Conservation (phyloP, 2,329 filamentous ascomycete genomes). For the Hymenoscyphus albidus region DNA sequence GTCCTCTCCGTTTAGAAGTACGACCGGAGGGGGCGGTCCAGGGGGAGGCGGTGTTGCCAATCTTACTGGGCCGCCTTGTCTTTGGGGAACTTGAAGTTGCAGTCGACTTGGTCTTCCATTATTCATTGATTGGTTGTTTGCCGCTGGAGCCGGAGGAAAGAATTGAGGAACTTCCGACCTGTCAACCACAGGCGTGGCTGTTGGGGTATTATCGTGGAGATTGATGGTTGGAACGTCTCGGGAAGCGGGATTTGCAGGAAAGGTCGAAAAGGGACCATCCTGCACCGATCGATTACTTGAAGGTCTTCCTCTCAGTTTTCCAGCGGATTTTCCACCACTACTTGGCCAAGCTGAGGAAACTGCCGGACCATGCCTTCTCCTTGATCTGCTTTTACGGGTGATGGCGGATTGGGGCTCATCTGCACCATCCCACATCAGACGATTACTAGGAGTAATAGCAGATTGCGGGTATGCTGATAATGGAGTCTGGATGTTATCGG, state of each 20-base stretch:
- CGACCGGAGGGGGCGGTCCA: constrained; percentile 36
- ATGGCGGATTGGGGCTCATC: constrained; percentile 69
- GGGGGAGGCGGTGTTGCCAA: constrained; percentile 54
- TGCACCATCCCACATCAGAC: constrained; percentile 39
- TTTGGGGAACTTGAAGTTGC: constrained; percentile 60
- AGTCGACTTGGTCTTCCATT: constrained; percentile 42
- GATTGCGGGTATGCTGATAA: constrained; percentile 72
- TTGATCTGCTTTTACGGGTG: constrained; percentile 56
- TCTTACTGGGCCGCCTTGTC: constrained; percentile 56
- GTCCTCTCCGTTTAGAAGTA: constrained; percentile 47
- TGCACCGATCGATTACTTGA: constrained; percentile 66
- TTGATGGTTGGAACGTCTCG: constrained; percentile 46
- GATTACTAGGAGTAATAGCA: constrained; percentile 64
- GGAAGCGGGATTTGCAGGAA: constrained; percentile 56
- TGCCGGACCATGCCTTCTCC: constrained; percentile 73
- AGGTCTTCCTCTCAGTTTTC: constrained; percentile 75
- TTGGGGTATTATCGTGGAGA: constrained; percentile 39
- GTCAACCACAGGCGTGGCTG: constrained; percentile 42
- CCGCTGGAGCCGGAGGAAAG: constrained; percentile 32
- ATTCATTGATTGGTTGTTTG: constrained; percentile 19
- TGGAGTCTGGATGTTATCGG: constrained; percentile 56
- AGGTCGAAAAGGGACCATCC: constrained; percentile 66
- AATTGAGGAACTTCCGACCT: constrained; percentile 37
- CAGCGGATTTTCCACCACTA: constrained; percentile 55
- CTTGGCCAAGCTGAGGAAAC: constrained; percentile 89